Conservation (phyloP, 2,329 filamentous ascomycete species). For the Pyrenophora graminea region DNA sequence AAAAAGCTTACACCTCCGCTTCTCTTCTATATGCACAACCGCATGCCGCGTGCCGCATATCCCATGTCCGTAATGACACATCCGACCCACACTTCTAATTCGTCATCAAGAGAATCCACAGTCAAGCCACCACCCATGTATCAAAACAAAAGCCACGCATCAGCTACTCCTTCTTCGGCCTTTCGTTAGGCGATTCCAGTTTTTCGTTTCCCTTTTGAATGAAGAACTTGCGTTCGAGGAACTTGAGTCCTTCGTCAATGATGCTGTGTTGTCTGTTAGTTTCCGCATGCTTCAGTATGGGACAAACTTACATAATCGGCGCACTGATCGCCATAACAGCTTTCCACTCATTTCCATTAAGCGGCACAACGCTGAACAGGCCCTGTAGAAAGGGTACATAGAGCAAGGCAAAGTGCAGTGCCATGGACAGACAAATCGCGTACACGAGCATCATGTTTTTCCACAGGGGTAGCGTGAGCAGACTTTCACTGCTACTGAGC, state of each 20-base stretch:
- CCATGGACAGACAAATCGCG: constrained; percentile 91
- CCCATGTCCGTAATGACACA: too few relatives aligned
- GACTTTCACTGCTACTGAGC: constrained; percentile 89
- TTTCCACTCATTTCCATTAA: constrained; percentile 88
- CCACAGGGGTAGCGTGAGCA: constrained; percentile 94
- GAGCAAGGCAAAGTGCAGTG: constrained; percentile 88
- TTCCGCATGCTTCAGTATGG: not conserved
- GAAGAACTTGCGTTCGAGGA: constrained; percentile 61
- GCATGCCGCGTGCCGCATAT: too few relatives aligned
- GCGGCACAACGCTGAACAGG: constrained; percentile 86
- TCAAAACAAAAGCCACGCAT: not conserved
- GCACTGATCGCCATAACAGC: constrained; percentile 86
- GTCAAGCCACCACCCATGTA: too few relatives aligned
- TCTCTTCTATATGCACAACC: too few relatives aligned
- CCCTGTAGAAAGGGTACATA: constrained; percentile 88
- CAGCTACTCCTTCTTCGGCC: constrained; percentile 37
- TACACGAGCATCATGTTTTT: constrained; percentile 98
- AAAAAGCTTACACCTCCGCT: too few relatives aligned
- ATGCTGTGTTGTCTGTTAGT: constrained; percentile 55
- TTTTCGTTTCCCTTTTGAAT: constrained; percentile 30
- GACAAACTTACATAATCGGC: constrained; percentile 79
- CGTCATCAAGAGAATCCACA: too few relatives aligned
- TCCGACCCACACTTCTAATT: too few relatives aligned
- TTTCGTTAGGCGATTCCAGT: constrained; percentile 28
- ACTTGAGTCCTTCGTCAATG: constrained; percentile 84